These are phyloP conservation scores for Lactuca saligna DNA, from an alignment of 129 eudicot genomes.

Conservation along the genomic window DNA sequence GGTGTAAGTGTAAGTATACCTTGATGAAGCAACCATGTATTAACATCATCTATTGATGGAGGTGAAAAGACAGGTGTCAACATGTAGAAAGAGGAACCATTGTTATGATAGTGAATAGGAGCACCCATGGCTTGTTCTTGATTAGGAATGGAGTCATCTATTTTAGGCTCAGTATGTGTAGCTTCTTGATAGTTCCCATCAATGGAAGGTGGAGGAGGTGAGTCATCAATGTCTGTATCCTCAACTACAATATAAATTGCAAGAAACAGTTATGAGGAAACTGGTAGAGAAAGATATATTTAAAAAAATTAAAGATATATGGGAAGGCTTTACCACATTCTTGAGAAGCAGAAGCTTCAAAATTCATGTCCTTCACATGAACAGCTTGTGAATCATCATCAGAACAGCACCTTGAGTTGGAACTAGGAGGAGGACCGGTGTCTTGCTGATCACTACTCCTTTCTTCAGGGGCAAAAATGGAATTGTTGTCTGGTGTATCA, in stretches of 20 bases:
- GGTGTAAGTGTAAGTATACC: constrained; percentile 31
- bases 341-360: background rate
- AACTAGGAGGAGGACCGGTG: constrained; percentile 11
- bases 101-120: constrained; percentile 53
- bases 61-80: constrained; percentile 72
- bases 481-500: constrained; percentile 18
- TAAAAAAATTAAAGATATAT: background rate
- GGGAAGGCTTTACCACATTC: constrained; percentile 14
- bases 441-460: constrained; percentile 30
- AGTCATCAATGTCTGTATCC: constrained; percentile 33
- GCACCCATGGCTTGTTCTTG: constrained; percentile 44
- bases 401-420: constrained; percentile 8
- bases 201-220: constrained; percentile 43
- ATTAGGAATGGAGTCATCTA: constrained; percentile 15
- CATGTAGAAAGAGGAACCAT: constrained; percentile 69
- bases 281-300: constrained; percentile 14
- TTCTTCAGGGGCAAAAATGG: constrained; percentile 23
- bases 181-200: constrained; percentile 33
- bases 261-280: constrained; percentile 6
- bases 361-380: constrained; percentile 6
- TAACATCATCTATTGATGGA: constrained; percentile 63
- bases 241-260: constrained; percentile 33
- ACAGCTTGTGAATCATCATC: constrained; percentile 1
- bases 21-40: constrained; percentile 54
- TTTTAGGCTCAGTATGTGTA: constrained; percentile 21